Base-by-base conservation (phyloP, 2,329 filamentous ascomycete species). In the Aschersonia sp. region DNA sequence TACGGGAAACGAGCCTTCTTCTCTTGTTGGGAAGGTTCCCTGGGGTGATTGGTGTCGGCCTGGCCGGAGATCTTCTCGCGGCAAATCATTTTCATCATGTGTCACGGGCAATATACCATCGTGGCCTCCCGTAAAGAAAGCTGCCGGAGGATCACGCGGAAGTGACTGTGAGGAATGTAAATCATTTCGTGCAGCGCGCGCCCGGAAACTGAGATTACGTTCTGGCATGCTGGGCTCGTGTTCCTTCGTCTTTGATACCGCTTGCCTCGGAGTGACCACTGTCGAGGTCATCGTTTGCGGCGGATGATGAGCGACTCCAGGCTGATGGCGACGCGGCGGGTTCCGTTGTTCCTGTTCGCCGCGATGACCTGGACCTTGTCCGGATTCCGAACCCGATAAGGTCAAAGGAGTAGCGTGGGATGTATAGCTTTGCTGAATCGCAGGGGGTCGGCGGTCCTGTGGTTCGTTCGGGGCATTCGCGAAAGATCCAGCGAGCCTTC, bases 131-230 rank as follows among this genome's bases (percentile, higher is more conserved):
- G 56, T 30, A 57, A 51, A 51, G 32, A 51, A 51, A 5, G 50
- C 50, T 4, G 43, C 41, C 32, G 45, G 47, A 9, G 40, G 50
- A 30, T 30, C 30, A 3, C 67, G 57, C 44, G 56, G 54, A n/a
- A 30, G 41, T 5, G 52, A 47, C 12, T 55, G 54, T 4, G 56
- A 59, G 30, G 56, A 60, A 3, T 65, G 59, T 41, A 66, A 54
- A 28, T 73, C 69, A 45, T 68, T 67, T 51, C 66, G 68, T 3
- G 65, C 68, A 5, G 77, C 69, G 47, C 75, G 71, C 52, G 81
- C 77, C n/a, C 76, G 74, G 60, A 78, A 77, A 60, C 77, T 82
- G 41, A 78, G 56, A 46, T 77, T 77, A 45, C 76, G 72, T 12
- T 46, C 40, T 44, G 48, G 45, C 40, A 48, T 44, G 47, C 30